Evolutionary conservation across 345 rosid genomes (phyloP).

Genomic region (Cardamine resedifolia): DNA sequence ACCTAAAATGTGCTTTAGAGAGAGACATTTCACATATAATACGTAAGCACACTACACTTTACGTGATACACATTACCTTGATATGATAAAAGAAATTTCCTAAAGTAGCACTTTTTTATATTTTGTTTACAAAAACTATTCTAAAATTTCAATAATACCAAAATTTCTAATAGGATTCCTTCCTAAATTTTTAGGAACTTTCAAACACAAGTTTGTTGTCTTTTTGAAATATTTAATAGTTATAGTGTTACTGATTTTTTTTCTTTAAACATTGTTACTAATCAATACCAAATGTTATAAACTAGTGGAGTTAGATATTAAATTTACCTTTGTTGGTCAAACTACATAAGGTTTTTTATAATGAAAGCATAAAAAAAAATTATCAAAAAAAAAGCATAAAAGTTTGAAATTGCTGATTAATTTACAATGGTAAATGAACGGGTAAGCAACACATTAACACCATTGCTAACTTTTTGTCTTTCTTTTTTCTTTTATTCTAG

Average conservation of each 20-base stretch:
- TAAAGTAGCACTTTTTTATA: background rate
- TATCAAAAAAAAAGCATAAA: no score
- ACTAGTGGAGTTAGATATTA: background rate
- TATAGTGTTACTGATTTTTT: background rate
- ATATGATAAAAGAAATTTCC: background rate
- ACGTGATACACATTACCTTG: no score
- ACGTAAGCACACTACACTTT: no score
- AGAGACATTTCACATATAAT: background rate
- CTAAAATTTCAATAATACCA: background rate
- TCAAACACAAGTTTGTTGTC: background rate
- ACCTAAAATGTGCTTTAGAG: background rate
- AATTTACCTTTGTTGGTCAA: background rate
- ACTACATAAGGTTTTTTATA: background rate
- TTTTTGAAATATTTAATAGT: background rate
- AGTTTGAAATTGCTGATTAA: background rate
- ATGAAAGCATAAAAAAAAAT: background rate
- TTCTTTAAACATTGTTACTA: background rate
- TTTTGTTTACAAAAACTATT: background rate
- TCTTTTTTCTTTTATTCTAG: no score
- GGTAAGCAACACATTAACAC: background rate
- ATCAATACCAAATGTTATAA: background rate
- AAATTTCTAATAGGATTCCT: background rate
- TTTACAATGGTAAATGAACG: background rate
- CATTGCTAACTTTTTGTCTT: background rate
- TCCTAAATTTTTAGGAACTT: background rate